phyloP scores from a whole-genome alignment of 2,329 filamentous ascomycete species.

The Alternaria ethzedia region DNA sequence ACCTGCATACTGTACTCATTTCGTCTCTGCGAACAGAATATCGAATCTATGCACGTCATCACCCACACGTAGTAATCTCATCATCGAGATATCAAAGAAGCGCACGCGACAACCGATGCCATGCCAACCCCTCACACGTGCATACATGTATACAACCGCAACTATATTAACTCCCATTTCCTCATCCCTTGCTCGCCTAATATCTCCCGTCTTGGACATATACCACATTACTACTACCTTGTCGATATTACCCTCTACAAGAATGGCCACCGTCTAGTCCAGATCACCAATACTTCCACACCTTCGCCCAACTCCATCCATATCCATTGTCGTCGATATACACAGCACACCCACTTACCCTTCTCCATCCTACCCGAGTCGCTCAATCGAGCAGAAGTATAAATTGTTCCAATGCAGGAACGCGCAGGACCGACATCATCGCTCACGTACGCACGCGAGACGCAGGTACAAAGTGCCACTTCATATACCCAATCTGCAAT shows the following conservation, averaged over 20 bases:
- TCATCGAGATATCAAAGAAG: background rate
- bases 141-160: background rate
- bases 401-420: background rate
- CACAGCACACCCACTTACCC: background rate
- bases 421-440: background rate
- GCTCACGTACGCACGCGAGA: background rate
- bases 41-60: background rate
- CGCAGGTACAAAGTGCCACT: background rate
- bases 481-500: background rate
- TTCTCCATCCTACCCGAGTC: background rate
- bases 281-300: background rate
- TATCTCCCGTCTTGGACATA: background rate
- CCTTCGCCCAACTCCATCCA: background rate
- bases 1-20: background rate
- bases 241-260: background rate
- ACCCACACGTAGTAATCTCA: background rate
- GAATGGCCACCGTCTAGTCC: background rate
- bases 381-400: background rate
- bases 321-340: background rate
- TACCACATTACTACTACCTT: background rate
- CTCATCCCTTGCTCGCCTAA: background rate
- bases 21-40: background rate
- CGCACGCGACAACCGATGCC: background rate
- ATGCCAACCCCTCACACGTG: background rate
- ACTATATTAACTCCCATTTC: background rate